phyloP scores from a whole-genome alignment of 2,329 filamentous ascomycete species.

The Diaporthe capsici region DNA sequence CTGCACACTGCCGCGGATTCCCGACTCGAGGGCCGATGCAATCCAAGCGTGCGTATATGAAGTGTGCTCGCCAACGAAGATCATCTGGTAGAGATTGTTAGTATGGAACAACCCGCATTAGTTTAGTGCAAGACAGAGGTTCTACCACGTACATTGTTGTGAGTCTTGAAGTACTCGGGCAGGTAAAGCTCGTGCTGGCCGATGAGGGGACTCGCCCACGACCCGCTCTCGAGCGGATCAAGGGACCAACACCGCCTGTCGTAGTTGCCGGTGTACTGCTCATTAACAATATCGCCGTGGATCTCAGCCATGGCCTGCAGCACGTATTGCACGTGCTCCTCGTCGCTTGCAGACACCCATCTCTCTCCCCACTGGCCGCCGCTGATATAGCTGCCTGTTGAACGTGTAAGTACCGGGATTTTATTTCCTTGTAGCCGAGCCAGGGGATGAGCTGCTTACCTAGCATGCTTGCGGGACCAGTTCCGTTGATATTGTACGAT shows the following conservation, averaged over 20 bases:
- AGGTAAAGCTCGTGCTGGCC: conserved; percentile 79
- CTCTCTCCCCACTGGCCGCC: conserved; percentile 55
- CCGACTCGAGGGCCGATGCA: conserved; percentile 75
- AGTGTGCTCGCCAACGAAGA: conserved; percentile 79
- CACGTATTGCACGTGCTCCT: conserved; percentile 73
- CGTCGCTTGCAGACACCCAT: conserved; percentile 64
- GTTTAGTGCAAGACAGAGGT: no score
- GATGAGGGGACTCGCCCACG: conserved; percentile 72
- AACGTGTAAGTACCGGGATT: background rate
- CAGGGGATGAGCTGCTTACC: conserved; percentile 47
- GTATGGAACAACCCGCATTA: accelerated
- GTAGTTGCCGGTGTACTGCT: conserved; percentile 76
- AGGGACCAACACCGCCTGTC: conserved; percentile 76
- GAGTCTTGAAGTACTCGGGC: conserved; percentile 80
- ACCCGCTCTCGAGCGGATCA: conserved; percentile 72
- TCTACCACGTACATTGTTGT: conserved; percentile 62
- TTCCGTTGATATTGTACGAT: conserved; percentile 69
- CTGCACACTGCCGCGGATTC: conserved; percentile 75
- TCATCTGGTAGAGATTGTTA: conserved; percentile 50
- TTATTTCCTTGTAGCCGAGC: accelerated
- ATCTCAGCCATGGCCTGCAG: conserved; percentile 77
- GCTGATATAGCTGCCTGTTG: conserved; percentile 60
- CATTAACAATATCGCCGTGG: conserved; percentile 71
- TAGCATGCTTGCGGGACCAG: conserved; percentile 72
- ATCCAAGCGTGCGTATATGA: conserved; percentile 82